phyloP scores from a whole-genome alignment of 2,329 filamentous ascomycete species.

The Aspergillus neotritici region DNA sequence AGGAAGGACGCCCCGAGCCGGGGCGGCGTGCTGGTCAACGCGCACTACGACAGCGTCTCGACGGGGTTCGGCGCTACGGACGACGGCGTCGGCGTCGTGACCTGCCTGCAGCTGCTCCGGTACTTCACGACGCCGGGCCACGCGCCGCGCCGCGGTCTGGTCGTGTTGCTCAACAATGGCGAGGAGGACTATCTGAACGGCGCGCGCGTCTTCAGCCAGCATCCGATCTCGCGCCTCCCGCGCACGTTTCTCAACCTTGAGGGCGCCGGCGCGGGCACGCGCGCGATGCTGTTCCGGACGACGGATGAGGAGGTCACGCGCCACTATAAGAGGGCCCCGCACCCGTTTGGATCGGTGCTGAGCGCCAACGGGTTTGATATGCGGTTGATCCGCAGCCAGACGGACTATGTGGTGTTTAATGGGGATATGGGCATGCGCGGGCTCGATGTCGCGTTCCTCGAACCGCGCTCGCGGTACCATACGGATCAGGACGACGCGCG shows the following conservation, averaged over 20 bases:
- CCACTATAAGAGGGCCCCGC: slow-evolving; percentile 63
- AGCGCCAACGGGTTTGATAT: slow-evolving; percentile 77
- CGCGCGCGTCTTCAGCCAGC: slow-evolving; percentile 75
- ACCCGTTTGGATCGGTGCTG: slow-evolving; percentile 80
- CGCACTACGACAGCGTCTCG: slow-evolving; percentile 90
- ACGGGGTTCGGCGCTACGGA: slow-evolving; percentile 92
- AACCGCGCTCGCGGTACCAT: slow-evolving; percentile 80
- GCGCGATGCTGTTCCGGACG: slow-evolving; percentile 79
- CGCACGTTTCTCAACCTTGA: slow-evolving; percentile 93
- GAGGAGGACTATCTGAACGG: slow-evolving; percentile 92
- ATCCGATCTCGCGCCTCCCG: slow-evolving; percentile 71
- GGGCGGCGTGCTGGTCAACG: slow-evolving; percentile 84
- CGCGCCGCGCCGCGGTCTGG: slow-evolving; percentile 71
- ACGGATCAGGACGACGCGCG: slow-evolving; percentile 80
- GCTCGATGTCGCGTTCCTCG: slow-evolving; percentile 86
- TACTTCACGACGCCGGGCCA: slow-evolving; percentile 72
- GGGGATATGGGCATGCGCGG: slow-evolving; percentile 74
- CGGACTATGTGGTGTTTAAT: slow-evolving; percentile 82
- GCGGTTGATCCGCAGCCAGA: slow-evolving; percentile 74
- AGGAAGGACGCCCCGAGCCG: slow-evolving; percentile 49
- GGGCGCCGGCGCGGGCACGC: slow-evolving; percentile 84
- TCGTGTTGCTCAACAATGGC: slow-evolving; percentile 87
- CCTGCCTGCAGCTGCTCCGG: slow-evolving; percentile 74
- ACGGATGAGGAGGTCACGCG: slow-evolving; percentile 81
- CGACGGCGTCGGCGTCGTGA: slow-evolving; percentile 85